Base-by-base conservation (phyloP, 371 early-diverging fungal genomes). In the Fennellomyces sp. region DNA sequence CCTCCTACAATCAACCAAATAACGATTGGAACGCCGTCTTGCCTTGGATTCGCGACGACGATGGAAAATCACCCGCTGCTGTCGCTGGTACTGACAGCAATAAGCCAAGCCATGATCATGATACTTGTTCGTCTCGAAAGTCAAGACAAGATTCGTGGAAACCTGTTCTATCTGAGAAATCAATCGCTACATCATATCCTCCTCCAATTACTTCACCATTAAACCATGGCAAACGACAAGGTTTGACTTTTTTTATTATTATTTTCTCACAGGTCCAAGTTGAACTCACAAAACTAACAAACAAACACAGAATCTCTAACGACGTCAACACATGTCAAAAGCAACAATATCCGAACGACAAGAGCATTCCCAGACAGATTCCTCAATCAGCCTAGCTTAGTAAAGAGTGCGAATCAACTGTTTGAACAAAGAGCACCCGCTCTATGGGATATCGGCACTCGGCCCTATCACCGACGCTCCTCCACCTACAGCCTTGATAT, bases 41-140 rank as follows among this genome's bases (percentile, higher is more conserved):
- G 36, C 42, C 55, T 21, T 61, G 61, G 61, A 23, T 39, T 10
- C 61, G 39, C 35, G 55, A 61, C 10, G n/a, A 54, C 12, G 39
- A 54, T 27, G 36, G 23, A 2, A 31, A 50, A 45, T 10, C 45
- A 6, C 6, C 45, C 23, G 15, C 45, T 45, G 23, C 45, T 15
- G 45, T 23, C 41, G 15, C 41, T 36, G 7, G 15, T 23, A 11
- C 19, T 45, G 17, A 5, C n/a, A 45, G 5, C 23, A 48, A 48
- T 48, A 48, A 11, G 1, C 48, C n/a, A 11, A n/a, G 17, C 39
- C 39, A 39, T 39, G 39, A 39, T 13, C 13, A 39, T n/a, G 5
- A 13, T 39, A 19, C 13, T 39, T 17, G 8, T 21, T 52, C n/a
- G 3, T 27, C 52, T 27, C 10, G 6, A 49, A n/a, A 8, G 29